These are phyloP conservation scores for Trichoderma asperelloides DNA, from an alignment of 495 filamentous ascomycete genomes.

Conservation along the genomic window DNA sequence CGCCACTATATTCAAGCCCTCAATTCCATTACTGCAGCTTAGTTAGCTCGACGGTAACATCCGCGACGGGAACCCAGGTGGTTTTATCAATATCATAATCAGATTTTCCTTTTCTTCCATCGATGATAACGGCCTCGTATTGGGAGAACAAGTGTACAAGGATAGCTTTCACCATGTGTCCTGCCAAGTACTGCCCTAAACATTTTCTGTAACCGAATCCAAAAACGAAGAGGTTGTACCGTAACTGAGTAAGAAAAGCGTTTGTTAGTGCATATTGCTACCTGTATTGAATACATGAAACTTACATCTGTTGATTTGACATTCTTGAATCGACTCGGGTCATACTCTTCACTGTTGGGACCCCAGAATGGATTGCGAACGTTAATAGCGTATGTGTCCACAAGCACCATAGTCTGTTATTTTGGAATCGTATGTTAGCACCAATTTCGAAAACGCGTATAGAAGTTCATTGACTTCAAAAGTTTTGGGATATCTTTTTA, in stretches of 20 bases:
- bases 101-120: background rate
- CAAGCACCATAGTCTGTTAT: slow-evolving; percentile 23
- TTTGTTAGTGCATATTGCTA: too few relatives aligned
- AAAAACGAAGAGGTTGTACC: slow-evolving; percentile 26
- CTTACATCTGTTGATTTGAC: slow-evolving; percentile 7
- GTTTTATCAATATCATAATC: background rate
- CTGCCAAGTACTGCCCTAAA: slow-evolving; percentile 22
- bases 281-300: background rate
- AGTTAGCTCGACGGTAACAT: slow-evolving; percentile 11
- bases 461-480: slow-evolving; percentile 13
- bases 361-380: slow-evolving; percentile 30
- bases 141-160: background rate
- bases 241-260: background rate
- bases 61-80: background rate
- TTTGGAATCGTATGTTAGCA: too few relatives aligned
- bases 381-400: slow-evolving; percentile 34
- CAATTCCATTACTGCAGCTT: too few relatives aligned
- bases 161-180: slow-evolving; percentile 18
- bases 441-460: too few relatives aligned
- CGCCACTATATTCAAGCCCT: too few relatives aligned
- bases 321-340: slow-evolving; percentile 20
- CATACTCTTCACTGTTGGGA: slow-evolving; percentile 15
- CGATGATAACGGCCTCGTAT: background rate
- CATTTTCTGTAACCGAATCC: slow-evolving; percentile 29
- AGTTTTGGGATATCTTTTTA: slow-evolving; percentile 12